Percentiles rank a stretch among this genome's conserved stretches.
Conservation (phyloP, 2,329 filamentous ascomycete genomes). For the Didymella glomerata region DNA sequence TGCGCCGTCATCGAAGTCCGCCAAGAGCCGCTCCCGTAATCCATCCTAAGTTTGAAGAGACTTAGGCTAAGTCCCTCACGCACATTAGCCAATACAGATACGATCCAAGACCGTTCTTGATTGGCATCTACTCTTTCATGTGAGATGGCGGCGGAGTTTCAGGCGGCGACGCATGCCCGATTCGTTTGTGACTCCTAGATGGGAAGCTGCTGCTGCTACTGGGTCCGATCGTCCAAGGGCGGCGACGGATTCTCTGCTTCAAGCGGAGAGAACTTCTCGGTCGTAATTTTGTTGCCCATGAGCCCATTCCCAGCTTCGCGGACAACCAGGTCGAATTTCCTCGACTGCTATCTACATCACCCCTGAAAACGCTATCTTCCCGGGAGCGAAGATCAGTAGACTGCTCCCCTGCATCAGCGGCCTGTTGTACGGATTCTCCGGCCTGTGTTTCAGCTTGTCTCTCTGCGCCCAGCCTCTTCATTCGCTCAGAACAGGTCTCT, state of each 20-base stretch:
- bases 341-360: neutral
- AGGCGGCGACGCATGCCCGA: neutral
- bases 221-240: neutral
- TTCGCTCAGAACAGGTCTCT: neutral
- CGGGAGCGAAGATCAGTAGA: neutral
- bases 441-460: too few species aligned
- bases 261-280: neutral
- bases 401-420: neutral
- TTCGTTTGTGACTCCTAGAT: neutral
- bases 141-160: neutral
- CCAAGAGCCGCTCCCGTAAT: neutral
- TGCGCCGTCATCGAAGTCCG: neutral
- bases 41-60: too few species aligned
- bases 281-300: neutral
- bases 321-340: neutral
- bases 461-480: neutral
- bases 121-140: neutral
- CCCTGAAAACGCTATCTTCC: neutral
- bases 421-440: neutral
- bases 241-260: neutral
- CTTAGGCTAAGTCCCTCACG: too few species aligned
- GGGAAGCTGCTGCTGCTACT: neutral
- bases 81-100: neutral
- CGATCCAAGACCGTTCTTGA: neutral
- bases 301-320: neutral